Conservation (phyloP, 139 green algal species). For the Pseudopediastrum boryanum region DNA sequence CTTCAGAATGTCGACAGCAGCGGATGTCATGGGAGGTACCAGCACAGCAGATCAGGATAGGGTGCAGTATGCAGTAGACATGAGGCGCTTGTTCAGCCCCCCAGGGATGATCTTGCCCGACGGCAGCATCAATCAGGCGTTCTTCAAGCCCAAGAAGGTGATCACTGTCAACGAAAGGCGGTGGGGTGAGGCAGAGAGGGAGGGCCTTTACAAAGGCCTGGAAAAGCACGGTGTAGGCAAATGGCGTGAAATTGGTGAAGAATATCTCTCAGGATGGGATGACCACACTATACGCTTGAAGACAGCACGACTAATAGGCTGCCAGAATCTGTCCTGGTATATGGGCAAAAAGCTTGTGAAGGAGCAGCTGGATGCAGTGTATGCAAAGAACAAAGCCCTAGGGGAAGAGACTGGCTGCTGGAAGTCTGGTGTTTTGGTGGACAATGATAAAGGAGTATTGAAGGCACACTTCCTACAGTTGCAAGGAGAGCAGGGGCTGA, state of each 20-base stretch:
- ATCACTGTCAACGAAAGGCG: slow-evolving; percentile 52
- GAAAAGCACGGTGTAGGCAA: slow-evolving; percentile 75
- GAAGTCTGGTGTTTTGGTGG: slow-evolving; percentile 80
- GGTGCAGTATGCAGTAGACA: slow-evolving; percentile 55
- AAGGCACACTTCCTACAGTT: slow-evolving; percentile 35
- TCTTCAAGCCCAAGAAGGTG: slow-evolving; percentile 79
- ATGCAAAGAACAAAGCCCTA: slow-evolving; percentile 63
- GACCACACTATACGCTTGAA: slow-evolving; percentile 66
- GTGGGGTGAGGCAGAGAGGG: slow-evolving; percentile 66
- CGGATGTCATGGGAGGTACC: background rate
- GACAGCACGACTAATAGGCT: slow-evolving; percentile 70
- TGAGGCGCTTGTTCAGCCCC: slow-evolving; percentile 70
- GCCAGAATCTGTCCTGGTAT: slow-evolving; percentile 71
- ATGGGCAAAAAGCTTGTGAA: slow-evolving; percentile 20
- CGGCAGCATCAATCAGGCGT: slow-evolving; percentile 78
- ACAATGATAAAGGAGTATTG: slow-evolving; percentile 67
- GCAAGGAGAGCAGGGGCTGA: too few relatives aligned
- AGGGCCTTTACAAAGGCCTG: slow-evolving; percentile 68
- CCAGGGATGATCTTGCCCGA: slow-evolving; percentile 65
- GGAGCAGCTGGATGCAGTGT: slow-evolving; percentile 65
- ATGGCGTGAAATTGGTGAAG: slow-evolving; percentile 68
- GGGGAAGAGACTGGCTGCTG: slow-evolving; percentile 74
- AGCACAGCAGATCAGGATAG: slow-evolving; percentile 24
- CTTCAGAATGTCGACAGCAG: too few relatives aligned
- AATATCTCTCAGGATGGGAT: slow-evolving; percentile 43